A percentile compares a stretch with the other conserved stretches of the same genome.
phyloP scores from a whole-genome alignment of 768 basidiomycete species.

The Pluteus cervinus region DNA sequence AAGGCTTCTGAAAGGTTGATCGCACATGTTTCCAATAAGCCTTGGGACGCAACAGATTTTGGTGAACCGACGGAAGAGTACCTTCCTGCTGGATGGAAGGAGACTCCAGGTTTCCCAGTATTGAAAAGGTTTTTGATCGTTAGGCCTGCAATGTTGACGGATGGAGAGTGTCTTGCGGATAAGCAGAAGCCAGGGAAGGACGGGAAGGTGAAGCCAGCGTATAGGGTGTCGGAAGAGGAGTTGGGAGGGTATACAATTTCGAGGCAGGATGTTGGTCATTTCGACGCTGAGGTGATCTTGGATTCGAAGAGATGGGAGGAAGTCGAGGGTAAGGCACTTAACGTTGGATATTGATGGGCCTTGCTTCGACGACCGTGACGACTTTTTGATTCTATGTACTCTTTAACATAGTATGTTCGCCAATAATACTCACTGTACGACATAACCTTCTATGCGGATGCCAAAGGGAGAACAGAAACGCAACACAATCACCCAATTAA shows the following conservation, averaged over 20 bases:
- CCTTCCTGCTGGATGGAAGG: conserved; percentile 38
- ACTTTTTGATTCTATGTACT: too few species aligned
- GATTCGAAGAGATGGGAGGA: conserved; percentile 48
- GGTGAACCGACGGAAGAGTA: conserved; percentile 37
- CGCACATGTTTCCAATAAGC: conserved; percentile 41
- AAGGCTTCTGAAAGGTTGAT: conserved; percentile 48
- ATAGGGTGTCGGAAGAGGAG: conserved; percentile 39
- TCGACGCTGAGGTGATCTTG: conserved; percentile 42
- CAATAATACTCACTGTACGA: too few species aligned
- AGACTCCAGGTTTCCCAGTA: conserved; percentile 32
- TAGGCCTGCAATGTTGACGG: conserved; percentile 52
- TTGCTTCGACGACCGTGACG: too few species aligned
- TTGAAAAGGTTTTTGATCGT: conserved; percentile 44
- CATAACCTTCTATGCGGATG: too few species aligned
- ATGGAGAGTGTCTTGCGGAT: conserved; percentile 44
- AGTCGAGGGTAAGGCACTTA: conserved; percentile 43
- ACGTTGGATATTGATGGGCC: conserved; percentile 51
- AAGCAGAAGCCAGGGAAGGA: conserved; percentile 12
- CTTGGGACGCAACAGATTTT: conserved; percentile 34
- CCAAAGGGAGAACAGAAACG: too few species aligned
- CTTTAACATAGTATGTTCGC: too few species aligned
- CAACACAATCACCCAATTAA: too few species aligned
- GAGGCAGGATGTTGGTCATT: conserved; percentile 61
- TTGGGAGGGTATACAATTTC: conserved; percentile 47
- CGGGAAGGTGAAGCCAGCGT: conserved; percentile 25